phyloP scores from a whole-genome alignment of 2,329 filamentous ascomycete species.

The Pleoardoris graminearum region DNA sequence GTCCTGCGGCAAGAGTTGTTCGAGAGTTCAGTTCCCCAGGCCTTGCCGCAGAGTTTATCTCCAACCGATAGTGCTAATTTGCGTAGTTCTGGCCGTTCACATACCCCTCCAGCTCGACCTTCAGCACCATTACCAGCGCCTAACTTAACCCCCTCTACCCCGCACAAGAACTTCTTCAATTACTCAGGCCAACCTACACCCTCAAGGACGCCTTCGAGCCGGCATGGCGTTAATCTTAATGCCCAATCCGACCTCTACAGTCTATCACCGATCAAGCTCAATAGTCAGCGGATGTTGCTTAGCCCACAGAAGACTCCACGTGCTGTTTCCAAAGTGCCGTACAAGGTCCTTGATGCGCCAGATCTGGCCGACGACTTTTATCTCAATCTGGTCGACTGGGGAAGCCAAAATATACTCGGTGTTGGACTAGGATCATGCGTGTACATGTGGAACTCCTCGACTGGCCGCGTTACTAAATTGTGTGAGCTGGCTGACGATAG shows the following conservation, averaged over 20 bases:
- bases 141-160: slow-evolving; percentile 85
- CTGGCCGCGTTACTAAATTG: slow-evolving; percentile 87
- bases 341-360: slow-evolving; percentile 95
- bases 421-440: slow-evolving; percentile 92
- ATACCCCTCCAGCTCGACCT: slow-evolving; percentile 75
- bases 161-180: slow-evolving; percentile 95
- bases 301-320: slow-evolving; percentile 87
- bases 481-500: slow-evolving; percentile 92
- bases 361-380: slow-evolving; percentile 98
- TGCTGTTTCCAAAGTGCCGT: slow-evolving; percentile 92
- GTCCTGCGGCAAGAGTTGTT: slow-evolving; percentile 91
- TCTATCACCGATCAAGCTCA: slow-evolving; percentile 87
- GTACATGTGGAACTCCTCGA: slow-evolving; percentile 97
- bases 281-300: slow-evolving; percentile 89
- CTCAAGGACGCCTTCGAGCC: slow-evolving; percentile 83
- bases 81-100: slow-evolving; percentile 71
- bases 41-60: slow-evolving; percentile 63
- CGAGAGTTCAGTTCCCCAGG: slow-evolving; percentile 84
- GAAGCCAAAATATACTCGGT: slow-evolving; percentile 88
- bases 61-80: slow-evolving; percentile 56
- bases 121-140: slow-evolving; percentile 68
- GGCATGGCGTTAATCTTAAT: slow-evolving; percentile 86
- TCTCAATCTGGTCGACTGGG: slow-evolving; percentile 96
- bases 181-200: slow-evolving; percentile 88
- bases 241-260: slow-evolving; percentile 93